phyloP scores from a whole-genome alignment of 306 rosid species.

The Cajanus cajan region DNA sequence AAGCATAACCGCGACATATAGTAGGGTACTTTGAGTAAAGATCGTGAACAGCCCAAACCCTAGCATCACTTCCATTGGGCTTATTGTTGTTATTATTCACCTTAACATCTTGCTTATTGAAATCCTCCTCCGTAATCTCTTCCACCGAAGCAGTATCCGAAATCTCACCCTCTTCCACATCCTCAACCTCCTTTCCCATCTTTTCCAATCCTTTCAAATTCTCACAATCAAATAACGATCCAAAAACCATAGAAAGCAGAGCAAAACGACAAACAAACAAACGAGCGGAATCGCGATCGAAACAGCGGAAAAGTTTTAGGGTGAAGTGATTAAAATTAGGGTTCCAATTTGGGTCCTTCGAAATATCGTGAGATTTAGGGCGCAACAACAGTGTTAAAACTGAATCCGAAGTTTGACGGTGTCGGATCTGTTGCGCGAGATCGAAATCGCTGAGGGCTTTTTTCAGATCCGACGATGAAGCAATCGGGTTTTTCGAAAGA shows the following conservation, averaged over 20 bases:
- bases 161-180: slow-evolving; percentile 96
- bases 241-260: slow-evolving; percentile 48
- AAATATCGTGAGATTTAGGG: slow-evolving; percentile 22
- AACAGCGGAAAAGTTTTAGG: neutral
- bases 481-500: neutral
- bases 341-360: slow-evolving; percentile 26
- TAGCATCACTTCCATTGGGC: slow-evolving; percentile 29
- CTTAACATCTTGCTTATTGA: slow-evolving; percentile 59
- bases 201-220: slow-evolving; percentile 32
- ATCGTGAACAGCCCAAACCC: slow-evolving; percentile 81
- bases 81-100: slow-evolving; percentile 13
- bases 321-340: slow-evolving; percentile 36
- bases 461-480: slow-evolving; percentile 27
- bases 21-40: slow-evolving; percentile 62
- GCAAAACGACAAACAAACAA: neutral
- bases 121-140: slow-evolving; percentile 89
- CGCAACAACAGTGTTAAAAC: neutral
- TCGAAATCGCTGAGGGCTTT: neutral
- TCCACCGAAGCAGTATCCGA: slow-evolving; percentile 86
- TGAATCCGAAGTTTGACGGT: neutral
- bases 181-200: slow-evolving; percentile 70
- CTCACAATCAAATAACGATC: slow-evolving; percentile 38
- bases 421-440: slow-evolving; percentile 23
- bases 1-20: slow-evolving; percentile 58
- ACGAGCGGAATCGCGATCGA: neutral